Evolutionary conservation across 1,284 basidiomycete genomes (phyloP), one percentile per base, ranked within the genome.

Genomic region (Hymenochaete sp.): DNA sequence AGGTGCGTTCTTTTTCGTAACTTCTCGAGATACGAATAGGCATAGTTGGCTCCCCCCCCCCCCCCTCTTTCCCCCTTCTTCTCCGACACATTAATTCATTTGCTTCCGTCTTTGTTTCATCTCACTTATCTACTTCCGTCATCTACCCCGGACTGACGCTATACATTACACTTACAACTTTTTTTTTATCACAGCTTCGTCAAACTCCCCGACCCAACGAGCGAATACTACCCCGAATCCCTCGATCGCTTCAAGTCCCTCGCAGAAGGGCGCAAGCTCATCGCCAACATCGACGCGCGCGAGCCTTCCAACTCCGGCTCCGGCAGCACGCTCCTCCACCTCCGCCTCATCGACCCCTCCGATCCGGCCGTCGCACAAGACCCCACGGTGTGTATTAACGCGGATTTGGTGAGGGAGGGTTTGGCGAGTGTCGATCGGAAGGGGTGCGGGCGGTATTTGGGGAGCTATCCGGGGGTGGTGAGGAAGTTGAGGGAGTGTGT

Each of bases 261-360:
- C 18, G 87, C 86, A 55, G 91, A 91, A 64, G 89, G 87, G 24
- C 82, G 87, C 46, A 91, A 92, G 61, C 73, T 97, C 25, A 71
- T 96, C 36, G 93, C 91, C 28, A 95, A 93, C 65, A 67, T 93
- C 48, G 93, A 97, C 63, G 76, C 84, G 58, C 79, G 72, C 56
- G 93, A 95, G 59, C 85, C 84, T 35, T n/a, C n/a, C n/a, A n/a
- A n/a, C n/a, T n/a, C n/a, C n/a, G n/a, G n/a, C n/a, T n/a, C n/a
- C n/a, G 32, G 32, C 32, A 16, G 14, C 4, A 60, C 73, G 29
- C 59, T 81, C 2, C 68, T 91, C 13, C 92, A 95, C 62, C 74
- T 95, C 43, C 84, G 92, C 26, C 73, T 95, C 37, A 91, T 93
- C 52, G 90, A 95, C 59, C 83, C 91, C 0, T 62, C 70, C 25